Evolutionary conservation across 805 yeast species (phyloP).

Genomic region (Maudiozyma pseudohumilis): DNA sequence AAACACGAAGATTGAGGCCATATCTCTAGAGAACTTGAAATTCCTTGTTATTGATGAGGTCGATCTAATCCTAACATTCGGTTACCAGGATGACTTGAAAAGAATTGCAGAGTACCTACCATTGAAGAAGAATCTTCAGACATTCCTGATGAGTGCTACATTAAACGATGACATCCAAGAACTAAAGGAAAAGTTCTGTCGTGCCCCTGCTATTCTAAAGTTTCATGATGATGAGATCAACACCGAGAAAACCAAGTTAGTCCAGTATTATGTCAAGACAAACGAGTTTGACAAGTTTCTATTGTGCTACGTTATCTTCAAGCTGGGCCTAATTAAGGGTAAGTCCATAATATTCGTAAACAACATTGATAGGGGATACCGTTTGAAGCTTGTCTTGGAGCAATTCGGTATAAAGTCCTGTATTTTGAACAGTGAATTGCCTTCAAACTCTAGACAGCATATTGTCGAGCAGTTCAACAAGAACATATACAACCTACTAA

Average conservation of each 20-base stretch:
- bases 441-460: constrained; percentile 85
- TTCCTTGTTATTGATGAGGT: constrained; percentile 90
- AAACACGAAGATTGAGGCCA: constrained; percentile 35
- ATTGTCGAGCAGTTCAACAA: constrained; percentile 93
- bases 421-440: constrained; percentile 84
- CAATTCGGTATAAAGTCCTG: constrained; percentile 89
- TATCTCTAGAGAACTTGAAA: constrained; percentile 48
- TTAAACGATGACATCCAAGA: constrained; percentile 75
- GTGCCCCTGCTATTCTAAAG: constrained; percentile 69
- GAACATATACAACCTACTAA: constrained; percentile 72
- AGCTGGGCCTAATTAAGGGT: constrained; percentile 79
- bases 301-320: constrained; percentile 83
- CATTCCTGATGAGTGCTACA: constrained; percentile 95
- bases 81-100: constrained; percentile 77
- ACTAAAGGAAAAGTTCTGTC: constrained; percentile 69
- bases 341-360: constrained; percentile 87
- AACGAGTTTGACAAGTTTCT: constrained; percentile 87
- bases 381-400: constrained; percentile 80
- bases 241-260: constrained; percentile 46
- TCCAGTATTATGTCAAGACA: constrained; percentile 81
- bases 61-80: constrained; percentile 80
- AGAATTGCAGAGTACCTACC: constrained; percentile 56
- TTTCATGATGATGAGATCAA: constrained; percentile 59
- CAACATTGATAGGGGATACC: constrained; percentile 89
- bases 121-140: constrained; percentile 67